phyloP scores from a whole-genome alignment of 805 yeast genomes.

The Nakazawaea populi region DNA sequence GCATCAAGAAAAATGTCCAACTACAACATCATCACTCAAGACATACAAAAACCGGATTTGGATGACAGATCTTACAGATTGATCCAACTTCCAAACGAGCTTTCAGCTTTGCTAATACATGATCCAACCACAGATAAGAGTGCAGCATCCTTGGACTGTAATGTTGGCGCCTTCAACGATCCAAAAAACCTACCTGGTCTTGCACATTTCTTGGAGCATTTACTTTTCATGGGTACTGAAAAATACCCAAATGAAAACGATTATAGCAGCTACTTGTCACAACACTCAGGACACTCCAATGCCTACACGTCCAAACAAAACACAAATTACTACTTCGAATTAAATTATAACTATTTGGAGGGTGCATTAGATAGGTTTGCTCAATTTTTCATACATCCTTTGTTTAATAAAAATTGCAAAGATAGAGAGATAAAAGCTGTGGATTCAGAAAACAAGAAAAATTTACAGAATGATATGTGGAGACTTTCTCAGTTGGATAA shows the following conservation, averaged over 20 bases:
- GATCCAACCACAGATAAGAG: constrained; percentile 70
- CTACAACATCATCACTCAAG: constrained; percentile 9
- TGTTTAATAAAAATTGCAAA: constrained; percentile 67
- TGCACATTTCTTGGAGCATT: constrained; percentile 75
- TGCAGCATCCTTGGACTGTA: constrained; percentile 75
- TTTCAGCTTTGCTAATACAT: constrained; percentile 57
- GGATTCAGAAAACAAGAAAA: constrained; percentile 93
- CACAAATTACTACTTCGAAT: constrained; percentile 88
- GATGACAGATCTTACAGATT: constrained; percentile 78
- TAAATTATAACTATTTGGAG: constrained; percentile 64
- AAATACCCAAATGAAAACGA: constrained; percentile 75
- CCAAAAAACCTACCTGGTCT: constrained; percentile 59
- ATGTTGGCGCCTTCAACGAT: constrained; percentile 73
- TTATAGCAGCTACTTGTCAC: constrained; percentile 65
- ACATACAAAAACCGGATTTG: constrained; percentile 35
- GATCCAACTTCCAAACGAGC: constrained; percentile 50
- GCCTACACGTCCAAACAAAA: constrained; percentile 88
- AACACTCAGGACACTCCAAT: constrained; percentile 84
- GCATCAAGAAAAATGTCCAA: constrained; percentile 6
- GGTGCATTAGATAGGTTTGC: constrained; percentile 92
- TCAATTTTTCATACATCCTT: constrained; percentile 84
- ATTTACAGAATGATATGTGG: constrained; percentile 87
- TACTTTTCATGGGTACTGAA: constrained; percentile 73
- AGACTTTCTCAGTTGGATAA: constrained; percentile 81
- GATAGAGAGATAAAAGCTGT: constrained; percentile 93